Percentiles rank a stretch among this genome's conserved stretches.
These are phyloP conservation scores for Fusarium praegraminearum DNA, from an alignment of 2,329 filamentous ascomycete genomes.

Conservation along the genomic window DNA sequence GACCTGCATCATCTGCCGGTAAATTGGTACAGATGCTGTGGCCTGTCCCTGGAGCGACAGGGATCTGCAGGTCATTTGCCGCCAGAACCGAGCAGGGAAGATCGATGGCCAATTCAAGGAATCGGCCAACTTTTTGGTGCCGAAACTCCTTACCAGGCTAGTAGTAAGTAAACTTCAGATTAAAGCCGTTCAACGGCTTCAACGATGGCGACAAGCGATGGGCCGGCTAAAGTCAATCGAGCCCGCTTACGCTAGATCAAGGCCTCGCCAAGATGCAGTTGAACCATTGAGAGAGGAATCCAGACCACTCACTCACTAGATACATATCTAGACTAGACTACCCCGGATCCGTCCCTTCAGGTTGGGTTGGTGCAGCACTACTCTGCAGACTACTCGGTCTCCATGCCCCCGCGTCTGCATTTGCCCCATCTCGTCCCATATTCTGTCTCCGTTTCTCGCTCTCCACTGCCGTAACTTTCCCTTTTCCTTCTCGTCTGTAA, in stretches of 20 bases:
- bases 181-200: neutral
- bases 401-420: conserved; percentile 10
- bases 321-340: neutral
- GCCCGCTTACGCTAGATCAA: conserved; percentile 2
- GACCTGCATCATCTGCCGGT: neutral
- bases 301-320: too few relatives aligned
- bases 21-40: neutral
- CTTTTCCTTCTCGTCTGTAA: too few relatives aligned
- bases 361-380: too few relatives aligned
- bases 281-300: neutral
- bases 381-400: neutral
- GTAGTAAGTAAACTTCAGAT: neutral
- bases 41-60: neutral
- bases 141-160: neutral
- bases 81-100: neutral
- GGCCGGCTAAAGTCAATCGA: neutral
- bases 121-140: neutral
- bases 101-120: neutral
- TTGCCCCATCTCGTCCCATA: neutral
- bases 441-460: neutral
- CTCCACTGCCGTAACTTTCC: conserved; percentile 3
- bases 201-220: neutral
- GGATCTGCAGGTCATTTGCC: conserved; percentile 3
- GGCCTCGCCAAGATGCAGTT: neutral
- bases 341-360: conserved; percentile 6